Conservation (phyloP, 202 grass and related monocot genomes). For the Brachypodium distachyon region DNA sequence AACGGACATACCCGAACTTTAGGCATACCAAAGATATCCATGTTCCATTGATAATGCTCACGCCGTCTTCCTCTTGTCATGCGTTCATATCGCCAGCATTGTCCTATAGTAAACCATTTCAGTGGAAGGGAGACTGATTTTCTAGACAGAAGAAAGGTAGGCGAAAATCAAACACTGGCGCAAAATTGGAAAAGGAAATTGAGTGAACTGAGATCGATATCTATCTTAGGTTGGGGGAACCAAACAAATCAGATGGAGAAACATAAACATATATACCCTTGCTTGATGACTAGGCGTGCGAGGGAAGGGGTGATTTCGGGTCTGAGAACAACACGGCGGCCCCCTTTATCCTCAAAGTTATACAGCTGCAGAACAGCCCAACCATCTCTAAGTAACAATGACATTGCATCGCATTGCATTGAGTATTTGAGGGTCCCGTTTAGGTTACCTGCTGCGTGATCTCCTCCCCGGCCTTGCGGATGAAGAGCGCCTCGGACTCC, state of each 20-base stretch:
- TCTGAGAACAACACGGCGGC: slow-evolving; percentile 70
- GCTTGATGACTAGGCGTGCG: slow-evolving; percentile 83
- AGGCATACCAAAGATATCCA: slow-evolving; percentile 84
- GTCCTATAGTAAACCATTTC: slow-evolving; percentile 96
- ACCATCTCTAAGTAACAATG: no score
- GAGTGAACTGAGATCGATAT: neutral
- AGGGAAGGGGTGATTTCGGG: slow-evolving; percentile 88
- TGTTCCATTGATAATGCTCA: slow-evolving; percentile 95
- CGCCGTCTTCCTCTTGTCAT: slow-evolving; percentile 84
- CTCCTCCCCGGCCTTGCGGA: slow-evolving; percentile 71
- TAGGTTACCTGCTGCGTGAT: slow-evolving; percentile 90
- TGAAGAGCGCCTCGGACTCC: slow-evolving; percentile 80
- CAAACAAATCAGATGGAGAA: neutral
- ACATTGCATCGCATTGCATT: neutral
- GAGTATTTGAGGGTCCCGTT: no score
- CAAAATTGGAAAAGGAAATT: neutral
- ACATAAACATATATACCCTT: slow-evolving; percentile 41
- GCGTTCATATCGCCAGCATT: slow-evolving; percentile 89
- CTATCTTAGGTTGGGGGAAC: no score
- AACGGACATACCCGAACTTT: slow-evolving; percentile 52
- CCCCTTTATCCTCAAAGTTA: slow-evolving; percentile 92
- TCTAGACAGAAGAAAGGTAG: slow-evolving; percentile 52
- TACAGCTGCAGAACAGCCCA: slow-evolving; percentile 45
- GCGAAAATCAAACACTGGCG: slow-evolving; percentile 18
- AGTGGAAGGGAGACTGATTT: slow-evolving; percentile 88